Evolutionary conservation across 2,329 filamentous ascomycete species (phyloP), one percentile per base, ranked within the genome.

Genomic region (Clonostachys chloroleuca): DNA sequence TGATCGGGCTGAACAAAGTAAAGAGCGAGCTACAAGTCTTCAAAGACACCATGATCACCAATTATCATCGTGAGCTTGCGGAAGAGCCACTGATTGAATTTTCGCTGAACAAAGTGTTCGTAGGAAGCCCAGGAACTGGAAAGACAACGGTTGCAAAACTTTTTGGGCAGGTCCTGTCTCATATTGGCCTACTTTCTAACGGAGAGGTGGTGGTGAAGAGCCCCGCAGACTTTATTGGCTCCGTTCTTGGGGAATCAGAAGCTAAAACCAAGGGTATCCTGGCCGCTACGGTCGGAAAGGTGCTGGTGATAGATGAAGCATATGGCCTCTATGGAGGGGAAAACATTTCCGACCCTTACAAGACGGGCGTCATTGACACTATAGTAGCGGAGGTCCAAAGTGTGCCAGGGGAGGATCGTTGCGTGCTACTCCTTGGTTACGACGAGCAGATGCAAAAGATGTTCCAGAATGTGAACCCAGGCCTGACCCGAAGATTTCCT

Each of bases 271-370:
- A 89, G 53, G 83, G 71, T 0, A 90, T 92, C 7, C 70, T 92
- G 0, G 80, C 78, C 0, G 67, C 81, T 0, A 82, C 84, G 0
- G 52, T 76, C 0, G 88, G 89, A 0, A 92, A 92, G 52, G 86
- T 92, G 0, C 73, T 92, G 0, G 79, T 92, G 13, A 90, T 92
- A 4, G 88, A 92, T 51, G 88, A 94, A 58, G 87, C 87, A 0
- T 92, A 92, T 52, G 81, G 82, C 34, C 70, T 92, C 0, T 78
- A 73, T 42, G 62, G 66, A 2, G 68, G 68, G 1, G 59, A 61
- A 3, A 61, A 55, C 1, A 34, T 46, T 0, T 51, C 49, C 1
- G 67, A 69, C 13, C 59, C 65, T 0, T 90, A 66, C 65, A 85
- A 80, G 58, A 76, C 71, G 0, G 84, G 81, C 1, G 84, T 89